Conservation (phyloP, 495 filamentous ascomycete genomes). For the Xylaria bambusicola region DNA sequence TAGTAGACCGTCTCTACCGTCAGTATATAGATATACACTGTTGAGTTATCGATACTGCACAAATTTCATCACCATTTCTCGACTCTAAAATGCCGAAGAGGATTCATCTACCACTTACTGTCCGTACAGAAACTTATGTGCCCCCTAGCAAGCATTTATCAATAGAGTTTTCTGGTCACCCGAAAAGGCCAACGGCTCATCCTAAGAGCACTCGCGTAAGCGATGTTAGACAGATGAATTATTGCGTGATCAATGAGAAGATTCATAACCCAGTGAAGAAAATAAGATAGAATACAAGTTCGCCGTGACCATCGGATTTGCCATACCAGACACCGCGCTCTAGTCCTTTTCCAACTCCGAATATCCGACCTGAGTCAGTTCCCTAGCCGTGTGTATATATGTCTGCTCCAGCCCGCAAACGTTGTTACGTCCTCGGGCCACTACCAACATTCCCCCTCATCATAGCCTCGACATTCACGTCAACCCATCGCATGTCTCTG, state of each 20-base stretch:
- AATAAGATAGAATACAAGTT: constrained; percentile 9
- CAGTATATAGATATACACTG: background rate
- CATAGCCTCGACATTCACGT: constrained; percentile 38
- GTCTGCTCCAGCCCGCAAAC: background rate
- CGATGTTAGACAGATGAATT: background rate
- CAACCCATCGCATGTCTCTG: constrained; percentile 43
- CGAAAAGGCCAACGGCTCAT: background rate
- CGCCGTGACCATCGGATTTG: background rate
- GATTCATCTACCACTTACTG: no score
- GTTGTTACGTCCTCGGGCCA: constrained; percentile 15
- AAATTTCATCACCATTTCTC: no score
- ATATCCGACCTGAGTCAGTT: no score
- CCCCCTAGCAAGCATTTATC: background rate
- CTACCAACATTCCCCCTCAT: constrained; percentile 31
- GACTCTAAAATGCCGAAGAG: no score
- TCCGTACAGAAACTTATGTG: background rate
- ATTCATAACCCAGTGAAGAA: background rate
- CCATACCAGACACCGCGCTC: constrained; percentile 18
- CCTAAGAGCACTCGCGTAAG: background rate
- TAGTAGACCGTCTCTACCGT: background rate
- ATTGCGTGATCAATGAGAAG: background rate
- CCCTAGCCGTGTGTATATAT: constrained; percentile 2
- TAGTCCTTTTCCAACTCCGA: constrained; percentile 1
- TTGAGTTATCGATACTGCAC: no score
- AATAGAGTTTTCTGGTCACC: background rate